A percentile compares a stretch with the other conserved stretches of the same genome.
Evolutionary conservation across 192 early-diverging fungal species (phyloP).

Genomic region (Gorgonomyces haynaldii): DNA sequence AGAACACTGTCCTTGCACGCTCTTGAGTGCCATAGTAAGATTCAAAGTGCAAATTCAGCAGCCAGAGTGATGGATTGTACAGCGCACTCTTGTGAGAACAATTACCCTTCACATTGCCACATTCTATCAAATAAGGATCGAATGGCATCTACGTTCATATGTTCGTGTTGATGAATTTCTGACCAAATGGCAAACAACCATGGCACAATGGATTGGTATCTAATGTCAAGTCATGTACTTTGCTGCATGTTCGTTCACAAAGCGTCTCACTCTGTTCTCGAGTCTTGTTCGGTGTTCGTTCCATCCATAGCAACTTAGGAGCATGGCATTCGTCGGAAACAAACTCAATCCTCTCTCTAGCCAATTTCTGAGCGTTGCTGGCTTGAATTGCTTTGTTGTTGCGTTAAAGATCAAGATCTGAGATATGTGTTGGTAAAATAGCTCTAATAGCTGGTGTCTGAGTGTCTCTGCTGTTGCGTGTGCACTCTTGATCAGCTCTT

Average conservation of each 20-base stretch:
- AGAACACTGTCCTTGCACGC: not conserved
- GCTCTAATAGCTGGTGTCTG: not conserved
- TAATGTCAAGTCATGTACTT: slow-evolving; percentile 29
- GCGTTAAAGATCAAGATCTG: not conserved
- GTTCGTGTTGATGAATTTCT: slow-evolving; percentile 39
- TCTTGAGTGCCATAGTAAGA: not conserved
- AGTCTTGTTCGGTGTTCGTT: slow-evolving; percentile 50
- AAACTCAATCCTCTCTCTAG: slow-evolving; percentile 27
- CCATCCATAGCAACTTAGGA: slow-evolving; percentile 43
- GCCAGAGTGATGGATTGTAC: not conserved
- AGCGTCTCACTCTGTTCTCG: slow-evolving; percentile 39
- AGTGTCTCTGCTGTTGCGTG: too few species aligned
- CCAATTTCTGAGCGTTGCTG: slow-evolving; percentile 28
- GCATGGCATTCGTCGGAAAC: slow-evolving; percentile 45
- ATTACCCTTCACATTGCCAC: slow-evolving; percentile 30
- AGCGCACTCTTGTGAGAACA: not conserved
- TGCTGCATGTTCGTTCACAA: slow-evolving; percentile 23
- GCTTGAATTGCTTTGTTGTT: slow-evolving; percentile 22
- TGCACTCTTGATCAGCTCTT: too few species aligned
- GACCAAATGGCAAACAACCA: slow-evolving; percentile 45
- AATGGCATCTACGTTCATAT: slow-evolving; percentile 42
- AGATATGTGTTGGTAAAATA: not conserved
- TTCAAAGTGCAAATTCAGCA: slow-evolving; percentile 3
- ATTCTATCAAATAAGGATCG: slow-evolving; percentile 48
- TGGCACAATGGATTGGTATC: slow-evolving; percentile 37